Conservation (phyloP, 2,329 filamentous ascomycete genomes). For the Cercospora zeae-maydis region DNA sequence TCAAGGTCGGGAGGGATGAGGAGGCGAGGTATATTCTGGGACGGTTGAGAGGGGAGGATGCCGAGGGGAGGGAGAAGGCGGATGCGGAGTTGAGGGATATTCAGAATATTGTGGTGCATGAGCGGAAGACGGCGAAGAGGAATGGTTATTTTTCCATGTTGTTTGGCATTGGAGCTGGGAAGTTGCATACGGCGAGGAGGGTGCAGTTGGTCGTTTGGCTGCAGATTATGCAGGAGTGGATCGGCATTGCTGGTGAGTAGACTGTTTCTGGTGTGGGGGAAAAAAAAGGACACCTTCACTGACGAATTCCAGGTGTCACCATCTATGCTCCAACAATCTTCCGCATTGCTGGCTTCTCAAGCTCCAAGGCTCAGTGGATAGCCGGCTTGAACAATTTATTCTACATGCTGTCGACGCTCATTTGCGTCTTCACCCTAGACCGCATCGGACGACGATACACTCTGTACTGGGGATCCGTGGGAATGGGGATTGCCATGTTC, state of each 20-base stretch:
- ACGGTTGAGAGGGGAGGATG: slow-evolving; percentile 57
- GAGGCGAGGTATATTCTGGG: slow-evolving; percentile 64
- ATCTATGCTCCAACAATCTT: slow-evolving; percentile 39
- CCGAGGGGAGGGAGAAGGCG: slow-evolving; percentile 43
- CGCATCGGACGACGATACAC: slow-evolving; percentile 36
- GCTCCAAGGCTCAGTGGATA: slow-evolving; percentile 42
- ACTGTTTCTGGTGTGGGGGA: background rate
- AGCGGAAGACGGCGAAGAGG: slow-evolving; percentile 41
- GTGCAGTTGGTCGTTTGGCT: slow-evolving; percentile 42
- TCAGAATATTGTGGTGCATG: slow-evolving; percentile 58
- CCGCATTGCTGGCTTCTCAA: slow-evolving; percentile 34
- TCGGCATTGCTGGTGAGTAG: slow-evolving; percentile 21
- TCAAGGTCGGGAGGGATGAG: slow-evolving; percentile 62
- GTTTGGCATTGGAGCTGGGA: slow-evolving; percentile 33
- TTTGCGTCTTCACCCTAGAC: slow-evolving; percentile 39
- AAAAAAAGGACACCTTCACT: slow-evolving; percentile 8
- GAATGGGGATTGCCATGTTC: slow-evolving; percentile 37
- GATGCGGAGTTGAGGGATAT: slow-evolving; percentile 68
- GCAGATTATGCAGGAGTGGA: slow-evolving; percentile 42
- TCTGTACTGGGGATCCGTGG: slow-evolving; percentile 37
- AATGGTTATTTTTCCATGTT: slow-evolving; percentile 36
- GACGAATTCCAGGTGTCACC: slow-evolving; percentile 33
- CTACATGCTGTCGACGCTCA: slow-evolving; percentile 36
- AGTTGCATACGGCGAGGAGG: slow-evolving; percentile 36
- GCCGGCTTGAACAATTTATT: slow-evolving; percentile 41